phyloP scores from a whole-genome alignment of 108 stramenopile species.

The Nitzschia palea region DNA sequence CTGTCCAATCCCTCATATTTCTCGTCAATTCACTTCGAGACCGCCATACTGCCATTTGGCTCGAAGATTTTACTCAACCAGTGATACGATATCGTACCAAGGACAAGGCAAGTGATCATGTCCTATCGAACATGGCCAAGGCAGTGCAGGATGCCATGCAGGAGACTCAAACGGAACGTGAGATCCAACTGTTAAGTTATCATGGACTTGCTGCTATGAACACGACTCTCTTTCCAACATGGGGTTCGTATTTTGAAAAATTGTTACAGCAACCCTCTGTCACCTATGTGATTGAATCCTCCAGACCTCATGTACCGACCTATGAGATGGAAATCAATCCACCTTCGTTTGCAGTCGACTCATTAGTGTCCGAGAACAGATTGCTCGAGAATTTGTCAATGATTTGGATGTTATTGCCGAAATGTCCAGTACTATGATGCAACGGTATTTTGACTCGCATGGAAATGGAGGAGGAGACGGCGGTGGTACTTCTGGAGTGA shows the following conservation, averaged over 20 bases:
- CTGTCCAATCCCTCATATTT: slow-evolving; percentile 76
- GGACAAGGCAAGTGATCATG: slow-evolving; percentile 7
- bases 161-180: slow-evolving; percentile 3
- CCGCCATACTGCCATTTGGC: slow-evolving; percentile 68
- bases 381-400: slow-evolving; percentile 56
- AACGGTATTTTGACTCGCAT: slow-evolving; percentile 10
- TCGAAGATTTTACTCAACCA: slow-evolving; percentile 72
- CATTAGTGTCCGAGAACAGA: slow-evolving; percentile 70
- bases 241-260: slow-evolving; percentile 71
- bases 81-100: slow-evolving; percentile 15
- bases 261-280: slow-evolving; percentile 53
- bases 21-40: slow-evolving; percentile 58
- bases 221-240: slow-evolving; percentile 66
- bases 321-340: slow-evolving; percentile 76
- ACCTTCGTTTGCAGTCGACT: slow-evolving; percentile 53
- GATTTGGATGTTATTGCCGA: slow-evolving; percentile 62
- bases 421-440: slow-evolving; percentile 37
- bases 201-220: slow-evolving; percentile 73
- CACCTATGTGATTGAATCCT: slow-evolving; percentile 41
- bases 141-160: slow-evolving; percentile 18
- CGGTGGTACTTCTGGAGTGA: neutral
- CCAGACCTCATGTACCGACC: slow-evolving; percentile 27
- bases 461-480: neutral
- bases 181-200: slow-evolving; percentile 51
- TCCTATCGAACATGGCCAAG: slow-evolving; percentile 31